Percentiles rank a stretch among this genome's conserved stretches.
Conservation (phyloP, 2,329 filamentous ascomycete species). For the Sarocladium brachiariae region DNA sequence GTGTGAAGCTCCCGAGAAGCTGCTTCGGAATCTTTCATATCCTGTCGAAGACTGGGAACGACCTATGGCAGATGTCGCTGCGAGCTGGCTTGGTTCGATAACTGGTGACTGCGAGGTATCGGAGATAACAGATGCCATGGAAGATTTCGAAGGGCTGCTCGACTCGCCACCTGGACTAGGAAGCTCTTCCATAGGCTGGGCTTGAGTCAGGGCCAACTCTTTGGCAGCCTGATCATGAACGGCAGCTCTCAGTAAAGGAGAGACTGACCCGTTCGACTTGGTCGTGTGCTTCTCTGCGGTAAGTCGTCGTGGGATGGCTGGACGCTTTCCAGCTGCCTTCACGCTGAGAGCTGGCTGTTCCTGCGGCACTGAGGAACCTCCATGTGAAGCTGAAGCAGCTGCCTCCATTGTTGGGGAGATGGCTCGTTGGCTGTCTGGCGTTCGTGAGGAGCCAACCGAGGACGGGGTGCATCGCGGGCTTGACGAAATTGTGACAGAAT, state of each 20-base stretch:
- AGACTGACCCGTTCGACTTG: conserved; percentile 8
- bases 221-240: conserved; percentile 2
- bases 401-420: not conserved
- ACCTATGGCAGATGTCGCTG: conserved; percentile 16
- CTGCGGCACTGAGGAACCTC: not conserved
- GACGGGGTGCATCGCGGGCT: conserved; percentile 24
- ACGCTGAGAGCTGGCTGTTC: conserved; percentile 24
- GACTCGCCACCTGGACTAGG: conserved; percentile 8
- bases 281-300: conserved; percentile 14
- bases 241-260: not conserved
- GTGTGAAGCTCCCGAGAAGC: conserved; percentile 14
- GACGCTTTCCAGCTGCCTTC: conserved; percentile 44
- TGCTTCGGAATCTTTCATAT: conserved; percentile 17
- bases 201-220: conserved; percentile 15
- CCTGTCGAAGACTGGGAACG: conserved; percentile 27
- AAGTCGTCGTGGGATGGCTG: conserved; percentile 19
- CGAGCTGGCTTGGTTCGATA: not conserved
- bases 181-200: conserved; percentile 19
- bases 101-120: not conserved
- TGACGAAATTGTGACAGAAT: conserved; percentile 29
- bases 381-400: not conserved
- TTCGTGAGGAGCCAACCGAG: conserved; percentile 14
- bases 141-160: not conserved
- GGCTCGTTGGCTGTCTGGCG: not conserved
- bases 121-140: not conserved